Conservation (phyloP, 495 filamentous ascomycete species). For the Penicillium diatomitis region DNA sequence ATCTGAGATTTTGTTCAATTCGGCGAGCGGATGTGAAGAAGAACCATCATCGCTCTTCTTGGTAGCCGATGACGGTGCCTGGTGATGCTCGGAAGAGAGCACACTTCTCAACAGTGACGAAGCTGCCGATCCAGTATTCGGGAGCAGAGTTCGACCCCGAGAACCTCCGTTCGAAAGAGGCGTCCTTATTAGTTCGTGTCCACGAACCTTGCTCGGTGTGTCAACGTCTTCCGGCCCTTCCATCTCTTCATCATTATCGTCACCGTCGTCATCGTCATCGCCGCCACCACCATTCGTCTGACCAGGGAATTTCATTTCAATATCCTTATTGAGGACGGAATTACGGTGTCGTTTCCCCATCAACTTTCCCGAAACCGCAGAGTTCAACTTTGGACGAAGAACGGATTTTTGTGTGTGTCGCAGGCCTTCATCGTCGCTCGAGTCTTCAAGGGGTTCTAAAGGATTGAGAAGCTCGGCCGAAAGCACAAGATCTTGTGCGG, state of each 20-base stretch:
- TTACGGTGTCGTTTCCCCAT: conserved; percentile 41
- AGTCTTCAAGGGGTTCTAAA: conserved; percentile 24
- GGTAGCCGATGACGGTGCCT: neutral
- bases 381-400: conserved; percentile 39
- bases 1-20: conserved; percentile 34
- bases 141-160: conserved; percentile 26
- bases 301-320: conserved; percentile 9
- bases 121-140: conserved; percentile 20
- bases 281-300: too few relatives aligned
- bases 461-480: conserved; percentile 27
- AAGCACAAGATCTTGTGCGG: conserved; percentile 15
- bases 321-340: conserved; percentile 19
- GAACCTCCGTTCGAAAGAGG: conserved; percentile 30
- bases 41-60: conserved; percentile 30
- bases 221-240: conserved; percentile 25
- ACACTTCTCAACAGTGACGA: conserved; percentile 26
- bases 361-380: conserved; percentile 29
- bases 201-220: conserved; percentile 37
- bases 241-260: conserved; percentile 18
- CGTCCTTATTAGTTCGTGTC: conserved; percentile 34
- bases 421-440: conserved; percentile 33
- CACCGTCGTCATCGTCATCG: conserved; percentile 29
- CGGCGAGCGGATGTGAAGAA: conserved; percentile 14
- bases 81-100: conserved; percentile 19
- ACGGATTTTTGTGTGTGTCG: conserved; percentile 40